Evolutionary conservation across 1,284 basidiomycete species (phyloP).

Genomic region (Sporisorium scitamineum): DNA sequence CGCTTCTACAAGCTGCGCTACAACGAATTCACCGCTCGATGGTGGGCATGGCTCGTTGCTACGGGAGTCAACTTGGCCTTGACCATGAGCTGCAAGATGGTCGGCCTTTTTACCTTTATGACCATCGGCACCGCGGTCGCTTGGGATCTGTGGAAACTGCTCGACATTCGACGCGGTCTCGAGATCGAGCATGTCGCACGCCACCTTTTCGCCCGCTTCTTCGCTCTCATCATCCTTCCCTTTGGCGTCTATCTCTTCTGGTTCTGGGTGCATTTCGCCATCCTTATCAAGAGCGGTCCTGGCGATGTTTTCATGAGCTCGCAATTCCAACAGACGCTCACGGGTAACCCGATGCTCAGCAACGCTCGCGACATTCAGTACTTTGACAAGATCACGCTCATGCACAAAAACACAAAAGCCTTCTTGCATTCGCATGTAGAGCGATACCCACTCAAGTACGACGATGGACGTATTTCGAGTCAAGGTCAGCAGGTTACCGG

Average conservation of each 20-base stretch:
- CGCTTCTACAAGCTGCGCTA: conserved; percentile 96
- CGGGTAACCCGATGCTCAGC: conserved; percentile 89
- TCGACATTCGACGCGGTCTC: conserved; percentile 86
- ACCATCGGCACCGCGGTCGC: conserved; percentile 91
- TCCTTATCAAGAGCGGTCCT: conserved; percentile 89
- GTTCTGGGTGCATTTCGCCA: conserved; percentile 95
- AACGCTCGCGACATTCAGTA: conserved; percentile 93
- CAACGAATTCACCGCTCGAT: conserved; percentile 71
- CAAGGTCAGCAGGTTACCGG: conserved; percentile 99
- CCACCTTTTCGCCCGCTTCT: conserved; percentile 86
- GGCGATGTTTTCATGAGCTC: conserved; percentile 98
- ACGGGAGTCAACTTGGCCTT: conserved; percentile 94
- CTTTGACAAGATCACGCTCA: conserved; percentile 86
- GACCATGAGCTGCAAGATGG: conserved; percentile 98
- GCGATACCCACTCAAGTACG: conserved; percentile 90
- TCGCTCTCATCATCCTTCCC: conserved; percentile 89
- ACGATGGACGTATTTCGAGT: conserved; percentile 93
- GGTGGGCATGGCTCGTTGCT: conserved; percentile 94
- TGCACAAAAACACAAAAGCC: conserved; percentile 91
- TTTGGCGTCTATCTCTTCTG: conserved; percentile 91
- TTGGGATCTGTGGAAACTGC: conserved; percentile 92
- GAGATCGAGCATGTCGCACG: conserved; percentile 80
- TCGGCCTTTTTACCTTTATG: conserved; percentile 90
- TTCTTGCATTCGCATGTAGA: conserved; percentile 93
- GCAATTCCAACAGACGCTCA: conserved; percentile 94